These are phyloP conservation scores for Ophiostoma novo-ulmi DNA, from an alignment of 2,329 filamentous ascomycete genomes.

Conservation along the genomic window DNA sequence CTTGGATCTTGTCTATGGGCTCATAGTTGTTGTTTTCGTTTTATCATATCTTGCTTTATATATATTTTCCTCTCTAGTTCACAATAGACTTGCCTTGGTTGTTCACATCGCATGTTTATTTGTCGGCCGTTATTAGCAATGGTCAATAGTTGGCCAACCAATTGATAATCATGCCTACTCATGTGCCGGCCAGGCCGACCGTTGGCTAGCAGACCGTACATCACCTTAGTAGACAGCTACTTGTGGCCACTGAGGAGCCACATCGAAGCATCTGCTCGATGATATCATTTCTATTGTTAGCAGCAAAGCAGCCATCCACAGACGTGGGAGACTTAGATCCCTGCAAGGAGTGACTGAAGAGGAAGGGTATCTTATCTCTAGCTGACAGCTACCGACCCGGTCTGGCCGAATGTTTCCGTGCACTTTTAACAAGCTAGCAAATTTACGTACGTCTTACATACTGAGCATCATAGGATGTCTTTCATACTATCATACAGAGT, in stretches of 20 bases:
- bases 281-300: background rate
- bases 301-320: background rate
- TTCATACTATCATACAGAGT: background rate
- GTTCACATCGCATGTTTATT: background rate
- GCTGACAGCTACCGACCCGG: background rate
- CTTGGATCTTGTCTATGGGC: background rate
- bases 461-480: background rate
- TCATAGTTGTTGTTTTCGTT: background rate
- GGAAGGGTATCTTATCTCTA: background rate
- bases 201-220: background rate
- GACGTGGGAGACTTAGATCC: background rate
- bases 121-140: background rate
- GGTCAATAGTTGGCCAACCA: background rate
- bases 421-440: background rate
- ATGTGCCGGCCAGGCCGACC: background rate
- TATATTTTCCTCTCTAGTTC: background rate
- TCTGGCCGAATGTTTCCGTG: background rate
- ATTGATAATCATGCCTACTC: background rate
- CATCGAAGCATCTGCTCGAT: background rate
- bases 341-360: background rate
- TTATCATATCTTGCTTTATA: background rate
- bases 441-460: background rate
- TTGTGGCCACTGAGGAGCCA: background rate
- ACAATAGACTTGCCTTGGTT: background rate
- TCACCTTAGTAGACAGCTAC: background rate